phyloP scores from a whole-genome alignment of 2,329 filamentous ascomycete species.

The Emmonsiellopsis sp. region DNA sequence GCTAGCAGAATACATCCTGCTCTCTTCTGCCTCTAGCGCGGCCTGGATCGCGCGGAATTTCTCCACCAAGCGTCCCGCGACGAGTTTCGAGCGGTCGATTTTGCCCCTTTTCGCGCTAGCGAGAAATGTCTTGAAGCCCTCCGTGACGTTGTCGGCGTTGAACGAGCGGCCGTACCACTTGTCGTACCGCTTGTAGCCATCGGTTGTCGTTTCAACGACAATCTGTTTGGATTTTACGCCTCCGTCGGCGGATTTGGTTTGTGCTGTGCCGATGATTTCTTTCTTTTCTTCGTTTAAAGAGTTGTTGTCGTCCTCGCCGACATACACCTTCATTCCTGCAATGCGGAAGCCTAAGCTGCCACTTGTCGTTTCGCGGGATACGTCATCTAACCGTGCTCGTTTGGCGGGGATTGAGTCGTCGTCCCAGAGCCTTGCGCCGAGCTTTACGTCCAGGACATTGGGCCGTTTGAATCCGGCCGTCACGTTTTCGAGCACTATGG shows the following conservation, averaged over 20 bases:
- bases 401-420: slow-evolving; percentile 54
- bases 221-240: slow-evolving; percentile 37
- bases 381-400: slow-evolving; percentile 48
- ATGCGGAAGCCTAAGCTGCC: slow-evolving; percentile 53
- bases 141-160: slow-evolving; percentile 43
- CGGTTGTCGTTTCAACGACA: slow-evolving; percentile 31
- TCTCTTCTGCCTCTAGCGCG: slow-evolving; percentile 48
- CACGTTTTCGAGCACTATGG: slow-evolving; percentile 78
- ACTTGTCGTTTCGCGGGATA: slow-evolving; percentile 50
- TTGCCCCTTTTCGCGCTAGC: slow-evolving; percentile 33
- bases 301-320: slow-evolving; percentile 21
- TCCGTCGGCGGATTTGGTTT: slow-evolving; percentile 41
- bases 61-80: slow-evolving; percentile 32
- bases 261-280: slow-evolving; percentile 22
- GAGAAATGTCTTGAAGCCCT: slow-evolving; percentile 51
- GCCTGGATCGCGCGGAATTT: slow-evolving; percentile 36
- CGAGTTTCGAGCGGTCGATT: slow-evolving; percentile 33
- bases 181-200: slow-evolving; percentile 51
- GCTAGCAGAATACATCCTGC: slow-evolving; percentile 58
- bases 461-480: slow-evolving; percentile 70
- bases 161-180: slow-evolving; percentile 58
- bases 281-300: slow-evolving; percentile 16
- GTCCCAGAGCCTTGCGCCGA: slow-evolving; percentile 78
- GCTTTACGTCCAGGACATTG: slow-evolving; percentile 88
- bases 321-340: slow-evolving; percentile 55